phyloP scores from a whole-genome alignment of 306 rosid genomes.

The Casuarina equisetifolia region DNA sequence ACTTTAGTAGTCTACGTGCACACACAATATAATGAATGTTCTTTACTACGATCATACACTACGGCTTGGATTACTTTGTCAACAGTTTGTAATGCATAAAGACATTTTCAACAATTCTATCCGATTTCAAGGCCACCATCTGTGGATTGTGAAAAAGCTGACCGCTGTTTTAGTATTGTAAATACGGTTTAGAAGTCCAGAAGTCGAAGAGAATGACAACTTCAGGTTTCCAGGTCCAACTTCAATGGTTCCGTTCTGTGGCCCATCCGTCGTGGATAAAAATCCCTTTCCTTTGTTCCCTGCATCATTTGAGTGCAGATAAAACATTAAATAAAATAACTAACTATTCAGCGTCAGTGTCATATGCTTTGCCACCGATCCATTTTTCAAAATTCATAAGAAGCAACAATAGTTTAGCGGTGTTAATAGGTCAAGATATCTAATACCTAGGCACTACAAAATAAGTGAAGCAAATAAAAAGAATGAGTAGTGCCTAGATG shows the following conservation, averaged over 20 bases:
- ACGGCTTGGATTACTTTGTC: background rate
- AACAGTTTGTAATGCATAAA: background rate
- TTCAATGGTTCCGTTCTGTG: slow-evolving; percentile 41
- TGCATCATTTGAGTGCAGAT: slow-evolving; percentile 24
- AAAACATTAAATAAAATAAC: too few species aligned
- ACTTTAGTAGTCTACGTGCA: background rate
- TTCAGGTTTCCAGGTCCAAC: slow-evolving; percentile 81
- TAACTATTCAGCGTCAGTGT: background rate
- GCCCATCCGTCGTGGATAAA: slow-evolving; percentile 22
- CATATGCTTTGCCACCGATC: background rate
- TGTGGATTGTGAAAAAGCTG: slow-evolving; percentile 37
- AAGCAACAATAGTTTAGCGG: background rate
- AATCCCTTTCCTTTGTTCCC: slow-evolving; percentile 34
- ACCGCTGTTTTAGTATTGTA: slow-evolving; percentile 69
- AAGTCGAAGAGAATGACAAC: slow-evolving; percentile 66
- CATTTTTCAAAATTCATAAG: background rate
- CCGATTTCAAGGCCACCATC: background rate
- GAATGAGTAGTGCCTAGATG: background rate
- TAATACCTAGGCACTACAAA: background rate
- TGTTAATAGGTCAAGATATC: background rate
- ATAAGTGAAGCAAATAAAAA: background rate
- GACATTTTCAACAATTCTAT: slow-evolving; percentile 4
- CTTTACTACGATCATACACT: background rate
- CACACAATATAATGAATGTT: background rate
- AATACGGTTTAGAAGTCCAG: slow-evolving; percentile 79